These are phyloP conservation scores for Aspergillus sp. DNA, from an alignment of 2,329 filamentous ascomycete species.

Conservation along the genomic window DNA sequence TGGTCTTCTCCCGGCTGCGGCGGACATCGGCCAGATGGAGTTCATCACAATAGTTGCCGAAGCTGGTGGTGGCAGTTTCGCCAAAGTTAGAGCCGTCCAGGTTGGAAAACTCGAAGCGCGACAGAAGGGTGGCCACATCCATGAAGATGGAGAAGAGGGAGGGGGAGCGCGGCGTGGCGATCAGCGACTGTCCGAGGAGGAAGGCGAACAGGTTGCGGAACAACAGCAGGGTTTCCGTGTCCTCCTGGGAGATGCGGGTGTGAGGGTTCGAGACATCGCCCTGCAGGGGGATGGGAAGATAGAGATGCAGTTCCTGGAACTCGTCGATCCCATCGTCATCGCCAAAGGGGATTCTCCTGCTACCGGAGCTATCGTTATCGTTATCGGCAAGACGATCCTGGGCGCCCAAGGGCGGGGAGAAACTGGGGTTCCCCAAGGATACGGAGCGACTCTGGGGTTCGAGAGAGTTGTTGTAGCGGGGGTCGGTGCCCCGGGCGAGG, in stretches of 20 bases:
- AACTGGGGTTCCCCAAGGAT: slow-evolving; percentile 28
- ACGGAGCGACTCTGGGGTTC: slow-evolving; percentile 30
- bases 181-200: slow-evolving; percentile 59
- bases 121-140: slow-evolving; percentile 57
- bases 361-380: slow-evolving; percentile 46
- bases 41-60: slow-evolving; percentile 68
- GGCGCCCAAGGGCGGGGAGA: slow-evolving; percentile 30
- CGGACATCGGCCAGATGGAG: slow-evolving; percentile 76
- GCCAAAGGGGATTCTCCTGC: slow-evolving; percentile 46
- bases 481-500: slow-evolving; percentile 52
- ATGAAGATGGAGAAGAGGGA: slow-evolving; percentile 62
- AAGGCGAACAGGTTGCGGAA: slow-evolving; percentile 66
- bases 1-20: slow-evolving; percentile 78
- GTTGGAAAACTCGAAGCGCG: slow-evolving; percentile 60
- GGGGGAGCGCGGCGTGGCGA: slow-evolving; percentile 56
- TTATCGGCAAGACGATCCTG: slow-evolving; percentile 33
- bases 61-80: slow-evolving; percentile 55
- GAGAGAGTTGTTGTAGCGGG: slow-evolving; percentile 42
- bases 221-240: slow-evolving; percentile 57
- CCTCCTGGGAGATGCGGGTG: slow-evolving; percentile 41
- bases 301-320: slow-evolving; percentile 51
- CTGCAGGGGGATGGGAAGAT: slow-evolving; percentile 57
- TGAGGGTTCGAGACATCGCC: slow-evolving; percentile 45
- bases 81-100: slow-evolving; percentile 64
- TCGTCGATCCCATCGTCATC: slow-evolving; percentile 47